Conservation (phyloP, 345 rosid genomes). For the Nasturtium officinale region DNA sequence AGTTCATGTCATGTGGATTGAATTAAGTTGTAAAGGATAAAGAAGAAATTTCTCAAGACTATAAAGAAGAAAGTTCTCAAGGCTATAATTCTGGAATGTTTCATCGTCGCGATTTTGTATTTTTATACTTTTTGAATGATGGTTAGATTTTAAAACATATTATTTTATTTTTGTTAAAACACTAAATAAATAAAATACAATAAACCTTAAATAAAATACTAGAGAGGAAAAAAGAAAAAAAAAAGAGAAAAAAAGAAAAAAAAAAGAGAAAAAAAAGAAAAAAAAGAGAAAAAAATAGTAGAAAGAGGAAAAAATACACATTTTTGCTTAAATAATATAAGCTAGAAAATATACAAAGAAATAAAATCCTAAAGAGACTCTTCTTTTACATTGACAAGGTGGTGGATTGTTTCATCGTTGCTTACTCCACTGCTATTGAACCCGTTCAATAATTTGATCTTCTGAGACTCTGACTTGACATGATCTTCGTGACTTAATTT, state of each 20-base stretch:
- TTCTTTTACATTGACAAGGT: not conserved
- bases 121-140: too few relatives aligned
- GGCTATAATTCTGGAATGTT: too few relatives aligned
- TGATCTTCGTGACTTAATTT: not conserved
- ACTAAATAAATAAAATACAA: too few relatives aligned
- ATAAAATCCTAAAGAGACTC: not conserved
- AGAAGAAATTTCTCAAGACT: not conserved
- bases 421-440: not conserved
- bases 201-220: not conserved
- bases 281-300: too few relatives aligned
- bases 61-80: too few relatives aligned
- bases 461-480: constrained; percentile 4
- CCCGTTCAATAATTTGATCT: not conserved
- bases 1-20: not conserved
- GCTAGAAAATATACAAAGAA: not conserved
- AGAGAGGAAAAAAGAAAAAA: too few relatives aligned
- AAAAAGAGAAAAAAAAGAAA: too few relatives aligned
- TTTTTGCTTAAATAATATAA: not conserved
- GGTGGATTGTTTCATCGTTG: not conserved
- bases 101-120: too few relatives aligned
- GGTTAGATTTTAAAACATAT: too few relatives aligned
- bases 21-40: not conserved
- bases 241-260: too few relatives aligned
- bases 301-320: too few relatives aligned
- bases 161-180: too few relatives aligned